These are phyloP conservation scores for Hanseniaspora clermontiae DNA, from an alignment of 805 yeast species.

Conservation along the genomic window DNA sequence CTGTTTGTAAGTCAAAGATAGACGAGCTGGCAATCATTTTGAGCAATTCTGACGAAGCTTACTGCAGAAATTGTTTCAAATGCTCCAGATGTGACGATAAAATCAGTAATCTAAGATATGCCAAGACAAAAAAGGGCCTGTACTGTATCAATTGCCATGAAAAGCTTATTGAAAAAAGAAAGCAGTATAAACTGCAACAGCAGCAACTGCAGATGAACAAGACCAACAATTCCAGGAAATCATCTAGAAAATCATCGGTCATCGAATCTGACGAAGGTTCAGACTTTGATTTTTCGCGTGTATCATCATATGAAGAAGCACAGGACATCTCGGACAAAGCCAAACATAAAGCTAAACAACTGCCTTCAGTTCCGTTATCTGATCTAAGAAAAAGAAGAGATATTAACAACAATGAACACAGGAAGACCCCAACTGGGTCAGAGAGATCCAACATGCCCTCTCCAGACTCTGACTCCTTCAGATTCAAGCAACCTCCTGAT, in stretches of 20 bases:
- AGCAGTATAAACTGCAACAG: constrained; percentile 37
- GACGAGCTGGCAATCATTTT: constrained; percentile 72
- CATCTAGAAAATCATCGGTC: constrained; percentile 11
- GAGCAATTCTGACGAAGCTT: constrained; percentile 88
- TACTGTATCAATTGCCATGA: constrained; percentile 92
- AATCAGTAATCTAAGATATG: constrained; percentile 81
- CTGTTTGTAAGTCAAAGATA: constrained; percentile 71
- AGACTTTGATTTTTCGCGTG: constrained; percentile 11
- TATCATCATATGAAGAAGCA: neutral
- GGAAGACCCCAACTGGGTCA: neutral
- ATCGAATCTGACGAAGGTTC: constrained; percentile 12
- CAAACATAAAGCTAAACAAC: neutral
- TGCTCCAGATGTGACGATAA: constrained; percentile 78
- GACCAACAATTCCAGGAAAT: neutral
- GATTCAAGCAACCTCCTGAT: constrained; percentile 7
- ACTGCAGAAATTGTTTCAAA: constrained; percentile 78
- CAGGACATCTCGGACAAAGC: constrained; percentile 1
- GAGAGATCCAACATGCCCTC: neutral
- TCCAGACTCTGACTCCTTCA: neutral
- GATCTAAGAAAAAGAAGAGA: constrained; percentile 6
- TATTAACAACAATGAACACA: neutral
- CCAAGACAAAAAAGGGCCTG: constrained; percentile 82
- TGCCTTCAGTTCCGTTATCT: neutral
- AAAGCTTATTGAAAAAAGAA: constrained; percentile 61
- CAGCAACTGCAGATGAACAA: constrained; percentile 20